Evolutionary conservation across 495 filamentous ascomycete species (phyloP).

Genomic region (Xylaria acuta): DNA sequence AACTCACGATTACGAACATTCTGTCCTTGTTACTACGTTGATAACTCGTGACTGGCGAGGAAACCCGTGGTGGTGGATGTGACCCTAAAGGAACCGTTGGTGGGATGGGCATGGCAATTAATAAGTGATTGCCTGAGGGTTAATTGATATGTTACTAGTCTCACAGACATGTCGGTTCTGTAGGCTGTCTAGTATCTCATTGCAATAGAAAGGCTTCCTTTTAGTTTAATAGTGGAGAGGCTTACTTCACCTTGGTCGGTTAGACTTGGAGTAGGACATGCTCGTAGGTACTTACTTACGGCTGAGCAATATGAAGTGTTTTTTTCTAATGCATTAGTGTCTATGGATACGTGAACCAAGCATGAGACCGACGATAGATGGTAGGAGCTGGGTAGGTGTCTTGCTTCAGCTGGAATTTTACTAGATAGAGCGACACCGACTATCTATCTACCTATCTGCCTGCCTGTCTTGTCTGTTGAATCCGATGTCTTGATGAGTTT

Average conservation of each 20-base stretch:
- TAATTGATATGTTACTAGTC: neutral
- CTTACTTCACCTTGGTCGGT: neutral
- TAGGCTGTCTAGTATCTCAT: neutral
- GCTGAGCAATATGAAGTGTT: no score
- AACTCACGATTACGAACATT: conserved; percentile 25
- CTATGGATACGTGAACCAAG: neutral
- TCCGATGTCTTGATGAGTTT: neutral
- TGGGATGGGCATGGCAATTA: neutral
- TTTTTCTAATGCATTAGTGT: neutral
- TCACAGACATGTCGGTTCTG: neutral
- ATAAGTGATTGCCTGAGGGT: neutral
- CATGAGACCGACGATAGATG: neutral
- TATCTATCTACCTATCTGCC: neutral
- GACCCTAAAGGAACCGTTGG: neutral
- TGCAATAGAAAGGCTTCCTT: neutral
- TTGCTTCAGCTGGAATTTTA: neutral
- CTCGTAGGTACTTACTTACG: neutral
- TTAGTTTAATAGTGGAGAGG: neutral
- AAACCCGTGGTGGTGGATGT: neutral
- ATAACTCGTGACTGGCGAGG: neutral
- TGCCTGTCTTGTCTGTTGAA: neutral
- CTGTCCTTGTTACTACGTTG: neutral
- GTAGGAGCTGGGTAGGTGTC: neutral
- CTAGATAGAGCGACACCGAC: neutral
- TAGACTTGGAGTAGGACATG: neutral